A percentile compares a stretch with the other conserved stretches of the same genome.
Conservation (phyloP, 768 basidiomycete genomes). For the Pleurotus cornucopiae region DNA sequence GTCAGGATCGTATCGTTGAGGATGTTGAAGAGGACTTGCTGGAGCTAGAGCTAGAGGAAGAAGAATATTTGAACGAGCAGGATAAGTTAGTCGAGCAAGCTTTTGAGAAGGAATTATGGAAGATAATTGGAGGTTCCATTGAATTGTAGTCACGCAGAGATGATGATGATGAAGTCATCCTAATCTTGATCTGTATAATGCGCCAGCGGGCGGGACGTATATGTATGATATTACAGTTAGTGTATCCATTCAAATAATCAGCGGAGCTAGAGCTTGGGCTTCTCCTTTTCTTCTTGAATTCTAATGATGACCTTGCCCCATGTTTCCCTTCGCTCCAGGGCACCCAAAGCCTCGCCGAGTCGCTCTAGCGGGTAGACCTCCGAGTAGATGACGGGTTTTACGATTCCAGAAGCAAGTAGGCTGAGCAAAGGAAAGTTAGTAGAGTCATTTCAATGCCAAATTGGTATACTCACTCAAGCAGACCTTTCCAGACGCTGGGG, state of each 20-base stretch:
- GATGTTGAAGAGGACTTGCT: conserved; percentile 33
- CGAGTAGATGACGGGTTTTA: conserved; percentile 68
- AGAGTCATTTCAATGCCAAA: background rate
- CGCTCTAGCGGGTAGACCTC: conserved; percentile 65
- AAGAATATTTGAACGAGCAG: conserved; percentile 32
- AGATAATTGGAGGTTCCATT: background rate
- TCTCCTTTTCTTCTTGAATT: conserved; percentile 47
- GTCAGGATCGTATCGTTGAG: conserved; percentile 9
- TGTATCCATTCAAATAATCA: background rate
- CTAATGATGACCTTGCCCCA: conserved; percentile 88
- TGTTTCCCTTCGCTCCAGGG: conserved; percentile 78
- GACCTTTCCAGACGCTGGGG: conserved; percentile 65
- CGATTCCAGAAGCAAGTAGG: conserved; percentile 60
- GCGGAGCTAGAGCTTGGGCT: conserved; percentile 36
- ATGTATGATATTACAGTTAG: background rate
- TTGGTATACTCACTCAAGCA: conserved; percentile 49
- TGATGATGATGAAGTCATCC: too few relatives aligned
- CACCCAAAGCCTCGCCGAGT: conserved; percentile 63
- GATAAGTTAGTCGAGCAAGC: conserved; percentile 27
- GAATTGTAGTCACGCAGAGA: too few relatives aligned
- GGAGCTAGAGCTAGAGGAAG: conserved; percentile 35
- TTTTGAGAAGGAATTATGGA: conserved; percentile 42
- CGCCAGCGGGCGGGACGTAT: too few relatives aligned
- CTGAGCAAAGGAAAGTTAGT: conserved; percentile 28
- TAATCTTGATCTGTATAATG: too few relatives aligned